Percentiles rank a stretch among this genome's conserved stretches.
These are phyloP conservation scores for Neospermospora avenae DNA, from an alignment of 2,329 filamentous ascomycete species.

Conservation along the genomic window DNA sequence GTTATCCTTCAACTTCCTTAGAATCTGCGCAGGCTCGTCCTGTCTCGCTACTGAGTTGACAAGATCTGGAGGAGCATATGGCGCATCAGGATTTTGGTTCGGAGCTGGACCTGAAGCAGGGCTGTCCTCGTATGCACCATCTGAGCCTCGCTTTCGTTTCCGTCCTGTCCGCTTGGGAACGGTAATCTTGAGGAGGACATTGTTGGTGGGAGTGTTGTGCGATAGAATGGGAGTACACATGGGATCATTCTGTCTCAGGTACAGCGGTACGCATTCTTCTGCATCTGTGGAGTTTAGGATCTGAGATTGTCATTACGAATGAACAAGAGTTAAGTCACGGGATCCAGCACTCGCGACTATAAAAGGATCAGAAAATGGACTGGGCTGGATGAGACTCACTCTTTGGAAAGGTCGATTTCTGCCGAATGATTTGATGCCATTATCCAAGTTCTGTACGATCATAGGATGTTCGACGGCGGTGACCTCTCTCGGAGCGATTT, in stretches of 20 bases:
- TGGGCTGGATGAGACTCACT: constrained; percentile 23
- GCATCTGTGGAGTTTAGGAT: constrained; percentile 43
- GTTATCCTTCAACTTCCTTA: constrained; percentile 69
- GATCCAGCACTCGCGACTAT: constrained; percentile 12
- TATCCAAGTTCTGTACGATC: constrained; percentile 61
- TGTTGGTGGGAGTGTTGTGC: constrained; percentile 71
- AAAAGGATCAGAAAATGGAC: neutral
- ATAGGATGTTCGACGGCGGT: constrained; percentile 66
- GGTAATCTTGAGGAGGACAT: constrained; percentile 81
- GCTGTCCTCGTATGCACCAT: constrained; percentile 46
- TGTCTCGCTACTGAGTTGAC: constrained; percentile 37
- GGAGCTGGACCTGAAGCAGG: neutral
- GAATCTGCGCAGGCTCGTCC: constrained; percentile 53
- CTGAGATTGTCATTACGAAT: constrained; percentile 31
- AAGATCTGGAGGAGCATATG: neutral
- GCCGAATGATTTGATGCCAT: constrained; percentile 60
- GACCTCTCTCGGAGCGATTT: constrained; percentile 49
- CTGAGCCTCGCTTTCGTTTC: constrained; percentile 76
- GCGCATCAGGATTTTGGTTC: neutral
- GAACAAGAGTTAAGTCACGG: constrained; percentile 12
- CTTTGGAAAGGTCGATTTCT: constrained; percentile 28
- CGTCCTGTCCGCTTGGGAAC: constrained; percentile 84
- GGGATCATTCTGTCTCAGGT: constrained; percentile 75
- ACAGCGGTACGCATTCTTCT: constrained; percentile 59
- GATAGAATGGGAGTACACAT: constrained; percentile 77